phyloP scores from a whole-genome alignment of 2,329 filamentous ascomycete species.

The Orbilia blumenaviensis region DNA sequence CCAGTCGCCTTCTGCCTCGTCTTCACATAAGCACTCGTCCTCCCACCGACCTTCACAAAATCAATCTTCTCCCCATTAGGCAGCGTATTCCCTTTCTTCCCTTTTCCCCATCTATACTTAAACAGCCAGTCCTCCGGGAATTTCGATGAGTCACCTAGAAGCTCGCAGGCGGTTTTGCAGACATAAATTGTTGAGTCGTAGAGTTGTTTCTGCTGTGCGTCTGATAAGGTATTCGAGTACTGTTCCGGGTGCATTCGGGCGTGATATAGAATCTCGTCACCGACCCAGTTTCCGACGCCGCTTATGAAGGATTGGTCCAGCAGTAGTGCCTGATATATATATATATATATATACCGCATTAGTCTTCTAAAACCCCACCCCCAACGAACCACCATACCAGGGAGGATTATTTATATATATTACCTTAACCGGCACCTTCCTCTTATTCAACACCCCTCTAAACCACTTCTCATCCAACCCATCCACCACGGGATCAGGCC shows the following conservation, averaged over 20 bases:
- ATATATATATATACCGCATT: background rate
- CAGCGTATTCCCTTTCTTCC: conserved; percentile 70
- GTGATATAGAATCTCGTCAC: conserved; percentile 90
- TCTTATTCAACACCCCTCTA: conserved; percentile 73
- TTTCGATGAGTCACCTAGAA: conserved; percentile 72
- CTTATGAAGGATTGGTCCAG: conserved; percentile 88
- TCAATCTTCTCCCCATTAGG: conserved; percentile 86
- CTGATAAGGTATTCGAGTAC: conserved; percentile 82
- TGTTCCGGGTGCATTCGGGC: conserved; percentile 90
- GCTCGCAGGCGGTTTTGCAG: conserved; percentile 30
- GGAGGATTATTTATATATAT: background rate
- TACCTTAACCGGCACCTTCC: conserved; percentile 82
- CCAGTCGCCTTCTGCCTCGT: conserved; percentile 84
- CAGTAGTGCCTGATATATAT: conserved; percentile 74
- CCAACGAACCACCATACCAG: background rate
- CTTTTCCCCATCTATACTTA: conserved; percentile 87
- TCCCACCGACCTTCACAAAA: conserved; percentile 86
- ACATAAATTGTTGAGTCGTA: conserved; percentile 79
- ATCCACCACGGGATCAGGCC: conserved; percentile 89
- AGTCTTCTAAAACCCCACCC: background rate
- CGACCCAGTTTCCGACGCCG: conserved; percentile 97
- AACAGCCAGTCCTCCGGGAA: conserved; percentile 92
- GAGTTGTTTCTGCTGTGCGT: conserved; percentile 75
- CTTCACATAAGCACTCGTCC: conserved; percentile 89
- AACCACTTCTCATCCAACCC: conserved; percentile 82